Conservation (phyloP, 306 rosid genomes). For the Fagus sylvatica region DNA sequence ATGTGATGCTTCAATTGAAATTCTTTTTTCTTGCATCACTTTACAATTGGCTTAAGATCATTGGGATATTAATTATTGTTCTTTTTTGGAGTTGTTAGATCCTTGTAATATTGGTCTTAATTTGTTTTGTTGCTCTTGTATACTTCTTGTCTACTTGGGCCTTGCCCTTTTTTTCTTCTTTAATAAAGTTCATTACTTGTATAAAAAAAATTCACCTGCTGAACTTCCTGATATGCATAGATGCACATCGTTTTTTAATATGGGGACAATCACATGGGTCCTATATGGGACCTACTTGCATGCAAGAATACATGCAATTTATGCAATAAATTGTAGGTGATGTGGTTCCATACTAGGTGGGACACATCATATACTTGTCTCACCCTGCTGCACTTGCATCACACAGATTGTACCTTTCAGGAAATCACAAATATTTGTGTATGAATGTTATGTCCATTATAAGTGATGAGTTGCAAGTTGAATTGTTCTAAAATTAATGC, state of each 20-base stretch:
- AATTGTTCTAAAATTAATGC: slow-evolving; percentile 9
- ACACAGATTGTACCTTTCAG: neutral
- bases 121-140: no score
- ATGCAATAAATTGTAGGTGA: neutral
- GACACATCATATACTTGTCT: neutral
- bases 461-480: slow-evolving; percentile 4
- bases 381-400: neutral
- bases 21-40: no score
- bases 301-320: neutral
- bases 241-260: neutral
- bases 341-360: neutral
- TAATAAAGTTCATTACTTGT: no score
- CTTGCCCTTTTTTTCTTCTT: no score
- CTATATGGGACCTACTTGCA: neutral
- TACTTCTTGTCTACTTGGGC: no score
- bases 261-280: neutral
- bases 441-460: neutral
- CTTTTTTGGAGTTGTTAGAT: no score
- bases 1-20: no score
- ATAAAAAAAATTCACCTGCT: neutral
- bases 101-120: no score
- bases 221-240: neutral
- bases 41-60: no score
- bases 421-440: neutral
- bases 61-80: no score